Base-by-base conservation (phyloP, 169 alveolate species). In the Plasmodium yoelii region DNA sequence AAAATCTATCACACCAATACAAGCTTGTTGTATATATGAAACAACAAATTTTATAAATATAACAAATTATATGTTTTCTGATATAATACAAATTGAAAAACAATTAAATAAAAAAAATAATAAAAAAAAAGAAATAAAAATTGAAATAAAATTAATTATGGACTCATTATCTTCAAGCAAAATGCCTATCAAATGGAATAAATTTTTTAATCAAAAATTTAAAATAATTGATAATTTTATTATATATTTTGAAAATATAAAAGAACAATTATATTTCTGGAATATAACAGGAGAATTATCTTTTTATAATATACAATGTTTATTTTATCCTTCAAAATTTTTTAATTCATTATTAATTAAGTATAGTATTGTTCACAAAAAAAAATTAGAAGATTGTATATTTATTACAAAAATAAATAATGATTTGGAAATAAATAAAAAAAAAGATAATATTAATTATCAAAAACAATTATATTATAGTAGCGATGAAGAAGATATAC, bases 261-360 rank as follows among this genome's bases (percentile, higher is more conserved):
- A 80, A 56, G 90, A 80, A 70, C 90, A 80, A 42, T 44, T 80
- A 28, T 80, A 80, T 47, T 80, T 80, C n/a, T 80, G 90, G 90
- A 80, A 80, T 49, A 80, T 80, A 34, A 65, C 90, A 51, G 90
- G 90, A 10, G 90, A 80, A 55, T 56, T 80, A 19, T 46, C 64
- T 10, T 80, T 80, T 42, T 80, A 80, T 67, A 80, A 80, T 61
- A 34, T 80, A 53, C 84, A 80, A 67, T 80, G 68, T 18, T 61
- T 80, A 39, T 80, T 80, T 67, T 28, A 80, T 42, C 90, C 90
- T 15, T 55, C 47, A 2, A 22, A 55, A 51, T 46, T 80, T 53
- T 80, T 80, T 80, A 80, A 80, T 15, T 70, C 90, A 2, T 55
- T 80, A 46, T 67, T 80, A 61, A 80, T 80, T 67, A 80, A 80